Evolutionary conservation across 164 flowering plant genomes (phyloP), one percentile per base, ranked within the genome.

Genomic region (Aristolochia contorta): DNA sequence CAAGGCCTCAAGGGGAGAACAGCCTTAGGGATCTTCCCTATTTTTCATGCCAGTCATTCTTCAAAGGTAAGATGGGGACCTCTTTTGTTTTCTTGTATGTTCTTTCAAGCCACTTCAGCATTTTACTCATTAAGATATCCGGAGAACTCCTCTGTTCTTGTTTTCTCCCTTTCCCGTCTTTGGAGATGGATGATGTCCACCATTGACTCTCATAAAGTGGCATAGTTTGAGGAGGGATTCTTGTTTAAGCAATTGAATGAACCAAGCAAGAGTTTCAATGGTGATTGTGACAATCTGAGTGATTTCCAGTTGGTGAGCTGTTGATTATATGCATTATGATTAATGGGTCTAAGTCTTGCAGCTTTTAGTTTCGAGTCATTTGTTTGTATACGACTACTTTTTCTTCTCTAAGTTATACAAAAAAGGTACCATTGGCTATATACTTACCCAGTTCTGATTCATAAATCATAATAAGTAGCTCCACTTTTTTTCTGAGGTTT

Each of bases 171-270:
- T 37, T n/a, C n/a, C 54, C 43, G 18, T 54, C 41, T 18, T 12
- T 8, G 12, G 16, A 3, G 14, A 20, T 54, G 9, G 13, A 16
- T 47, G 33, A 12, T 67, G 12, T 57, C 48, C 32, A 50, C 37
- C 66, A 57, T 50, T 66, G 69, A 58, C 63, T n/a, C n/a, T 51
- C 43, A 54, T 56, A 30, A 59, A 54, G 10, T 6, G 12, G 43
- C 65, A 16, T 46, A 68, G 65, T 63, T 76, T 71, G 24, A 63
- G 77, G 71, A 78, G 55, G 54, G 22, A 75, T 83, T 81, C 47
- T 68, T 69, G 81, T 79, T 83, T 56, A 83, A 79, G 88, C 81
- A 75, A 75, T 68, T 58, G 47, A 68, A 52, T 71, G 53, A 54
- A 46, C 54, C 27, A 60, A 59, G 13, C 59, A 56, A 65, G 41